Evolutionary conservation across 495 filamentous ascomycete species (phyloP).

Genomic region (Talaromyces proteolyticus): DNA sequence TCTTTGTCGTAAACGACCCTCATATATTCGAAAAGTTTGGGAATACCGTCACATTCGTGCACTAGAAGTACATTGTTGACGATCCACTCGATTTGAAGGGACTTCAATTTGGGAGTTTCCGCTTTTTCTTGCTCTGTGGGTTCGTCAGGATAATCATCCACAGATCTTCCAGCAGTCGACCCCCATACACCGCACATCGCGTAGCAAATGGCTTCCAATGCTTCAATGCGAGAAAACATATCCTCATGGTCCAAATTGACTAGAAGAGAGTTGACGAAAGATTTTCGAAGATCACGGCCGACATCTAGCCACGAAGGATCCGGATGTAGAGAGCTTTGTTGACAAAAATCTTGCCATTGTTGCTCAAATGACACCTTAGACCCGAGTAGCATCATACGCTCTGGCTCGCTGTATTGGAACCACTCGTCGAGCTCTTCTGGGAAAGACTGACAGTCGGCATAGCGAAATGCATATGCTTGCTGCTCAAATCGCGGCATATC

Average conservation of each 20-base stretch:
- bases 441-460: slow-evolving; percentile 74
- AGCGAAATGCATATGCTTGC: slow-evolving; percentile 88
- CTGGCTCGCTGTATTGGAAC: slow-evolving; percentile 85
- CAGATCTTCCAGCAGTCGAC: slow-evolving; percentile 53
- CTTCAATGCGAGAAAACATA: slow-evolving; percentile 48
- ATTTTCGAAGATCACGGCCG: slow-evolving; percentile 31
- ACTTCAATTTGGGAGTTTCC: slow-evolving; percentile 39
- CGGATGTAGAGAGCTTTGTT: slow-evolving; percentile 22
- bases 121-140: slow-evolving; percentile 18
- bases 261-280: slow-evolving; percentile 37
- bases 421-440: slow-evolving; percentile 92
- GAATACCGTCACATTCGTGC: slow-evolving; percentile 52
- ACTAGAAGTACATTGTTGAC: slow-evolving; percentile 56
- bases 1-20: slow-evolving; percentile 51
- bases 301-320: slow-evolving; percentile 48
- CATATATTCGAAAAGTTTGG: slow-evolving; percentile 54
- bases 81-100: slow-evolving; percentile 65
- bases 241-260: slow-evolving; percentile 42
- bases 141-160: slow-evolving; percentile 20
- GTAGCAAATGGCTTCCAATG: slow-evolving; percentile 73
- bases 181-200: slow-evolving; percentile 73
- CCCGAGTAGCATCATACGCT: slow-evolving; percentile 57
- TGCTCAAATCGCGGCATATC: slow-evolving; percentile 74
- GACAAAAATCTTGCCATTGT: slow-evolving; percentile 49
- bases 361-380: slow-evolving; percentile 68